Percentiles rank a stretch among this genome's conserved stretches.
Conservation (phyloP, 1,284 basidiomycete species). For the Rhodotorula sp. region DNA sequence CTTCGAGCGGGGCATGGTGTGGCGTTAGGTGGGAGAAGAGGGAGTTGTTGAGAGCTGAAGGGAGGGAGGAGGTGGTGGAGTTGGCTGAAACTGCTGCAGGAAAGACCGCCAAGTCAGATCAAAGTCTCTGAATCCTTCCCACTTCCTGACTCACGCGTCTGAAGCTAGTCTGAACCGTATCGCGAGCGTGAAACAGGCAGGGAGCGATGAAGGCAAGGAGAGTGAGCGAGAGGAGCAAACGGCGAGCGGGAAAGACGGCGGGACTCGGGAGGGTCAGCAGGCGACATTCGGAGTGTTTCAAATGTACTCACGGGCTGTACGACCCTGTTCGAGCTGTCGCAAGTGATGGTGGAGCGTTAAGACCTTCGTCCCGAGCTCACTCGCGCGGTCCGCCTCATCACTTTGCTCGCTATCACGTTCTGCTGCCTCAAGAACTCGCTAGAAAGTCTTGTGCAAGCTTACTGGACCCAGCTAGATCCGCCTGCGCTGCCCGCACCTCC, state of each 20-base stretch:
- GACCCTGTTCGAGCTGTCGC: too few relatives aligned
- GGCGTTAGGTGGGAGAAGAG: background rate
- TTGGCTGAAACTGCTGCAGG: too few relatives aligned
- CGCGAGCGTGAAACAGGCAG: too few relatives aligned
- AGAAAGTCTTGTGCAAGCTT: too few relatives aligned
- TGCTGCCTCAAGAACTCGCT: too few relatives aligned
- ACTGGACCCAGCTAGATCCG: background rate
- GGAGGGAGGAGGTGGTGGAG: background rate
- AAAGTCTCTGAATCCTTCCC: too few relatives aligned
- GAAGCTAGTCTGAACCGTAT: too few relatives aligned
- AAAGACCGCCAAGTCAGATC: background rate
- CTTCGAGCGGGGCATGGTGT: conserved; percentile 48
- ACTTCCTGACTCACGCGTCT: too few relatives aligned
- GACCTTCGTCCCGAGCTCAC: background rate
- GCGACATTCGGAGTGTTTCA: too few relatives aligned
- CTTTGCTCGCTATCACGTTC: too few relatives aligned
- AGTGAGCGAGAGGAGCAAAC: background rate
- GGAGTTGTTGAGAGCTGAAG: background rate
- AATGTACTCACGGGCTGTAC: background rate
- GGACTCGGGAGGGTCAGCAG: background rate
- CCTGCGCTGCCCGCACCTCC: background rate
- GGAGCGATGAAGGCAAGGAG: background rate
- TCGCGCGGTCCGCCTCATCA: too few relatives aligned
- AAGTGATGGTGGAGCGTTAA: background rate
- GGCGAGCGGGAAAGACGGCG: background rate